phyloP scores from a whole-genome alignment of 345 rosid species.

The Linum lewisii region DNA sequence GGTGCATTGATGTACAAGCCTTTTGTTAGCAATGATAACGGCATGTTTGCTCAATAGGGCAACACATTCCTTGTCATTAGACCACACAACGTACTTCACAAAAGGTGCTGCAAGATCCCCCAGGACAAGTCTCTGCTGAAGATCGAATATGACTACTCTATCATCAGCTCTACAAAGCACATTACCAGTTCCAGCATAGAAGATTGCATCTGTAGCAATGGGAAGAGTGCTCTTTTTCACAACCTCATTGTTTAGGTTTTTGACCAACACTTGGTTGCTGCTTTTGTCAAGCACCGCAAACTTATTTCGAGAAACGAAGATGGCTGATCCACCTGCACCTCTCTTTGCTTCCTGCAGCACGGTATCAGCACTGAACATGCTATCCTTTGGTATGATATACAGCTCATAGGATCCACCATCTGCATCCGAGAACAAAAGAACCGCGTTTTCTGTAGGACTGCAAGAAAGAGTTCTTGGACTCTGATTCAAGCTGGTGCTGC shows the following conservation, averaged over 20 bases:
- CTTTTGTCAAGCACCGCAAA: slow-evolving; percentile 90
- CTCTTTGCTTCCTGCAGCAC: slow-evolving; percentile 84
- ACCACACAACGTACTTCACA: slow-evolving; percentile 81
- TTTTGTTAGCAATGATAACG: slow-evolving; percentile 71
- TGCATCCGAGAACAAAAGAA: slow-evolving; percentile 78
- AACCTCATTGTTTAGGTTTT: slow-evolving; percentile 71
- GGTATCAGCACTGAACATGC: slow-evolving; percentile 53
- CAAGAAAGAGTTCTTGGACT: slow-evolving; percentile 85
- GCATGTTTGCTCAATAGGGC: slow-evolving; percentile 95
- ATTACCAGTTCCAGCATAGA: slow-evolving; percentile 89
- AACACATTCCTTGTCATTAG: slow-evolving; percentile 82
- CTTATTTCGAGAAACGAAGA: slow-evolving; percentile 74
- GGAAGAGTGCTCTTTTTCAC: slow-evolving; percentile 72
- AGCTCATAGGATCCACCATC: slow-evolving; percentile 93
- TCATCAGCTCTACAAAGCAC: slow-evolving; percentile 82
- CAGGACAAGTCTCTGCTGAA: slow-evolving; percentile 76
- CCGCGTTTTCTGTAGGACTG: slow-evolving; percentile 89
- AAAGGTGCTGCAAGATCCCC: slow-evolving; percentile 79
- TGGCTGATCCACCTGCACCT: slow-evolving; percentile 72
- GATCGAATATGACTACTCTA: slow-evolving; percentile 74
- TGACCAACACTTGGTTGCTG: slow-evolving; percentile 73
- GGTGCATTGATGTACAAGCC: slow-evolving; percentile 71
- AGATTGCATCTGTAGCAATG: slow-evolving; percentile 64
- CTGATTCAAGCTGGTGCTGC: slow-evolving; percentile 64
- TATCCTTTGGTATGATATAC: slow-evolving; percentile 73